These are phyloP conservation scores for Pythium pyrilobum DNA, from an alignment of 352 stramenopile species.

Conservation along the genomic window DNA sequence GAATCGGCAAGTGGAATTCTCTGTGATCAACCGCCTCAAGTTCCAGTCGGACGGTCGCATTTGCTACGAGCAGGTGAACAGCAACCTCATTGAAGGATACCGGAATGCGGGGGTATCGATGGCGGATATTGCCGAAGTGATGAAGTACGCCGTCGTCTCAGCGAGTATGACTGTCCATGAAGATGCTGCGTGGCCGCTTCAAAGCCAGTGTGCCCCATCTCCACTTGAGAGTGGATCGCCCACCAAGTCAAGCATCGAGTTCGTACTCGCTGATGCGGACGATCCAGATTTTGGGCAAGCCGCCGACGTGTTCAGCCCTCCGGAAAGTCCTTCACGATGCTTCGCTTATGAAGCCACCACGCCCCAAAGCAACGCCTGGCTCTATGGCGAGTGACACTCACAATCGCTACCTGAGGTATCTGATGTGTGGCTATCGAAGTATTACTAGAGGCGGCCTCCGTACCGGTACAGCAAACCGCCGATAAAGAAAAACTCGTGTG, in stretches of 20 bases:
- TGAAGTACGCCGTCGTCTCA: slow-evolving; percentile 3
- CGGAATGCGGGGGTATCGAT: background rate
- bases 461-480: background rate
- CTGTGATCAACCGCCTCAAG: slow-evolving; percentile 5
- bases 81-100: slow-evolving; percentile 5
- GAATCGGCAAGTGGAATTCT: slow-evolving; percentile 3
- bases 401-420: too few relatives aligned
- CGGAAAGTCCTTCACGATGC: too few relatives aligned
- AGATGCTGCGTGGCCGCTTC: background rate
- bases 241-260: too few relatives aligned
- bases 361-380: too few relatives aligned
- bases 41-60: slow-evolving; percentile 3
- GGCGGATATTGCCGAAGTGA: slow-evolving; percentile 2
- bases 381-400: too few relatives aligned
- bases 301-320: too few relatives aligned
- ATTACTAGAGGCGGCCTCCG: background rate
- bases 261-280: too few relatives aligned
- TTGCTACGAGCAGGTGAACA: slow-evolving; percentile 7
- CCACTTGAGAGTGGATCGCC: too few relatives aligned
- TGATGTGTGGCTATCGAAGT: background rate
- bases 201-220: background rate
- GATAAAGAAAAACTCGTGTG: background rate
- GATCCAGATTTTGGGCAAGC: too few relatives aligned
- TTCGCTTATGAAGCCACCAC: too few relatives aligned
- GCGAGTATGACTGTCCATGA: slow-evolving; percentile 7